Conservation (phyloP, 2,329 filamentous ascomycete species). For the Dothideomycetes sp. region DNA sequence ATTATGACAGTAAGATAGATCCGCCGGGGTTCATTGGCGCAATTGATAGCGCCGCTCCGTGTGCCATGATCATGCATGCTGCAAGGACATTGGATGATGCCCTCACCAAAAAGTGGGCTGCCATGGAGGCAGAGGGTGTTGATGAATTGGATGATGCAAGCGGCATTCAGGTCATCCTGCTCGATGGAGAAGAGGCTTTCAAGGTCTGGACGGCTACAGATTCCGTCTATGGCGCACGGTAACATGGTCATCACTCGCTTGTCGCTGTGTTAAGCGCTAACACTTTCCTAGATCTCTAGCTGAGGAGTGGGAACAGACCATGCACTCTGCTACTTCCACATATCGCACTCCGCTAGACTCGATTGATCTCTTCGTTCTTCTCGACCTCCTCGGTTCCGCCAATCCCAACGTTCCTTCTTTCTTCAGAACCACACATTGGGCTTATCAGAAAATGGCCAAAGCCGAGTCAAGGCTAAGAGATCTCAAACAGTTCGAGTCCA, state of each 20-base stretch:
- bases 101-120: constrained; percentile 71
- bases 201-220: constrained; percentile 68
- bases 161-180: constrained; percentile 78
- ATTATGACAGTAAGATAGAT: constrained; percentile 78
- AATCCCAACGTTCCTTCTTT: constrained; percentile 71
- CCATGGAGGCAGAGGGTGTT: constrained; percentile 49
- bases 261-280: constrained; percentile 13
- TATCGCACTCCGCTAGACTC: constrained; percentile 66
- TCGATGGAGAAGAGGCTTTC: constrained; percentile 95
- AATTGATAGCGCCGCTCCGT: constrained; percentile 86
- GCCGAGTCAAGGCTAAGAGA: constrained; percentile 66
- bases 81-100: constrained; percentile 71
- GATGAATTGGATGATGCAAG: constrained; percentile 58
- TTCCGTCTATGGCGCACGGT: constrained; percentile 81
- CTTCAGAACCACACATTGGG: constrained; percentile 88
- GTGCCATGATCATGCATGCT: constrained; percentile 84
- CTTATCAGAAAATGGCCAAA: constrained; percentile 66
- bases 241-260: constrained; percentile 19
- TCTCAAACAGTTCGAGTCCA: constrained; percentile 57
- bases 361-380: constrained; percentile 82
- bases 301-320: constrained; percentile 64
- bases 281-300: constrained; percentile 53
- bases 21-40: constrained; percentile 87
- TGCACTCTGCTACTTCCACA: constrained; percentile 62
- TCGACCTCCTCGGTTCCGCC: constrained; percentile 72